A percentile compares a stretch with the other conserved stretches of the same genome.
Conservation (phyloP, 2,329 filamentous ascomycete genomes). For the Neurospora crassa region DNA sequence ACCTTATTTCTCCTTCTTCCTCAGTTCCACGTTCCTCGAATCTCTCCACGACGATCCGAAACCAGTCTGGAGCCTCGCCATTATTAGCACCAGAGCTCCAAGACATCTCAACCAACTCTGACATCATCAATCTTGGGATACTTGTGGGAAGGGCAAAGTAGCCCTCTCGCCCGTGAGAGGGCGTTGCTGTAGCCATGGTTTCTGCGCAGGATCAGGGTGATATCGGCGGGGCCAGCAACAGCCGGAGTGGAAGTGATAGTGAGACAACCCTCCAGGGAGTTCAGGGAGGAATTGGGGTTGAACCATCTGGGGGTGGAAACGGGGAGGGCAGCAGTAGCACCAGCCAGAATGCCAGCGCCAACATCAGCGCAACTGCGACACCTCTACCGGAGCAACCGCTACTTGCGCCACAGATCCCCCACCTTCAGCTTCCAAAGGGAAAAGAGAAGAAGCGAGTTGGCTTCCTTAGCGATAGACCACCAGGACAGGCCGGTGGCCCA, state of each 20-base stretch:
- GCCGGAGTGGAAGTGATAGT: background rate
- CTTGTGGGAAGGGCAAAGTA: background rate
- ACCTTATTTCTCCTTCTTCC: background rate
- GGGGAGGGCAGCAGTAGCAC: background rate
- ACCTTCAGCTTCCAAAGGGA: constrained; percentile 5
- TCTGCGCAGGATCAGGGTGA: constrained; percentile 7
- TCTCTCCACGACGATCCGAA: background rate
- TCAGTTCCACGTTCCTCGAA: background rate
- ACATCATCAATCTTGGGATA: background rate
- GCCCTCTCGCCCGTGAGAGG: background rate
- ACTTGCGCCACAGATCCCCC: background rate
- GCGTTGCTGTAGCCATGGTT: constrained; percentile 9
- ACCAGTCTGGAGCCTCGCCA: background rate
- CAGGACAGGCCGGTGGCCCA: constrained; percentile 5
- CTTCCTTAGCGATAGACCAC: constrained; percentile 15
- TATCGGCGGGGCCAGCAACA: background rate
- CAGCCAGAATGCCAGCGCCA: background rate
- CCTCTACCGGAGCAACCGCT: background rate
- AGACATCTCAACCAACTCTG: background rate
- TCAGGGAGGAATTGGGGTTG: background rate
- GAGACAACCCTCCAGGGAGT: background rate
- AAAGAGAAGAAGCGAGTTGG: constrained; percentile 23
- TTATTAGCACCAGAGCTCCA: background rate
- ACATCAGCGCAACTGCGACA: background rate
- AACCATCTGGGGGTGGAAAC: background rate